Evolutionary conservation across 148 eudicot species (phyloP), one percentile per base, ranked within the genome.

Genomic region (Fallopia convolvulus): DNA sequence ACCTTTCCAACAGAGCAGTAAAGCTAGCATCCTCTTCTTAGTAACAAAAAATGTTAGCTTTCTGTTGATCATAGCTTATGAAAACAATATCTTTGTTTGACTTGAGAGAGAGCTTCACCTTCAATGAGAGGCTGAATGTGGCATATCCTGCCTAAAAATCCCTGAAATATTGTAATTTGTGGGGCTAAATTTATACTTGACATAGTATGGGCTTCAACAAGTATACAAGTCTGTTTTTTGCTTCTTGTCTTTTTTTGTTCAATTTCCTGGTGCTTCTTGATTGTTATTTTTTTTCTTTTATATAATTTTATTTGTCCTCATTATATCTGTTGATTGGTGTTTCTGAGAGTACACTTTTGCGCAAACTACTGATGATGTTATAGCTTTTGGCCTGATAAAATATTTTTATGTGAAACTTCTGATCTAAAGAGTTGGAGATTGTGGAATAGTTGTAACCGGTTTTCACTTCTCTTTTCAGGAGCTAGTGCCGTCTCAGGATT

Each of bases 401-500:
- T 14, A 4, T 52, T 20, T 52, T 44, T 3, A 52, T 52, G 58
- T 17, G 18, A 52, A 52, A 3, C 65, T 23, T 21, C 12, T 58
- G 32, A 58, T 21, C 4, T 58, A 20, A 20, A 58, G 12, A 20
- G 13, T 21, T 58, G 32, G 65, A 20, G 8, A 1, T 58, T 2
- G 12, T 7, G 26, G 63, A 3, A 6, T 20, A 20, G 41, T 68
- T 68, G 41, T 40, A 12, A 68, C 44, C 13, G 12, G 32, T 49
- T 26, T 9, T 49, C 12, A 9, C 21, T 60, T 21, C 17, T 9
- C 55, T 10, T 52, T 77, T 66, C 79, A 83, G 86, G 79, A 8
- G 83, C 86, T 0, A 83, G 83, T 70, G 74, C 79, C 0, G 84
- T 79, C 14, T 82, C 81, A 7, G 84, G 84, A 12, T 79, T 82